A percentile compares a stretch with the other conserved stretches of the same genome.
phyloP scores from a whole-genome alignment of 371 early-diverging fungal genomes.

The Saksenaea oblongispora region DNA sequence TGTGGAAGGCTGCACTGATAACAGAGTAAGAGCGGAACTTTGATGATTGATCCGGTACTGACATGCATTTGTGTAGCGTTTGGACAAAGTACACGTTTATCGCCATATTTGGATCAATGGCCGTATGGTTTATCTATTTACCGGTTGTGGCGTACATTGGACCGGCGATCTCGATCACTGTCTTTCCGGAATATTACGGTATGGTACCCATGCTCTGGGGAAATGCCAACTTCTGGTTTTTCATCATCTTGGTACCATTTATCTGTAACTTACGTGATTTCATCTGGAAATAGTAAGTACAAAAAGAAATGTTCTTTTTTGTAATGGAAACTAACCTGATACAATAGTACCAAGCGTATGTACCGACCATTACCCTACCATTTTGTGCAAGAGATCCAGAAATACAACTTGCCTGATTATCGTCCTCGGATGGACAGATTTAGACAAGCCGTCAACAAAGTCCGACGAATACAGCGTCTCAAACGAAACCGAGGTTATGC shows the following conservation, averaged over 20 bases:
- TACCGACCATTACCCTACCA: slow-evolving; percentile 85
- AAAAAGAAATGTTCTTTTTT: background rate
- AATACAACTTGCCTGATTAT: slow-evolving; percentile 97
- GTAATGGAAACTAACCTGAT: background rate
- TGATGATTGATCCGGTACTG: background rate
- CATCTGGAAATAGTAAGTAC: slow-evolving; percentile 88
- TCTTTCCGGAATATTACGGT: slow-evolving; percentile 78
- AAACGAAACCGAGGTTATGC: slow-evolving; percentile 96
- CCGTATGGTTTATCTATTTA: slow-evolving; percentile 86
- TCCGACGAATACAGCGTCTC: slow-evolving; percentile 89
- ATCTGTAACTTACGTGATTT: slow-evolving; percentile 86
- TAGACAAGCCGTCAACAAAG: slow-evolving; percentile 96
- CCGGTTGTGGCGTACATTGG: slow-evolving; percentile 85
- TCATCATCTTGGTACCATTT: slow-evolving; percentile 79
- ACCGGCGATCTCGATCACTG: slow-evolving; percentile 69
- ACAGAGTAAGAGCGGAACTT: slow-evolving; percentile 61
- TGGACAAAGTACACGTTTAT: slow-evolving; percentile 88
- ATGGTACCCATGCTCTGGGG: slow-evolving; percentile 76
- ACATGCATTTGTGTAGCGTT: slow-evolving; percentile 32
- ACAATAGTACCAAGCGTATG: slow-evolving; percentile 72
- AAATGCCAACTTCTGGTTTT: slow-evolving; percentile 86
- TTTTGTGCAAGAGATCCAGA: slow-evolving; percentile 97
- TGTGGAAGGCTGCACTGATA: slow-evolving; percentile 83
- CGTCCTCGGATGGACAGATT: slow-evolving; percentile 96
- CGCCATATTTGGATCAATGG: slow-evolving; percentile 83